phyloP scores from a whole-genome alignment of 2,329 filamentous ascomycete genomes.

The Ophiostoma sp. region DNA sequence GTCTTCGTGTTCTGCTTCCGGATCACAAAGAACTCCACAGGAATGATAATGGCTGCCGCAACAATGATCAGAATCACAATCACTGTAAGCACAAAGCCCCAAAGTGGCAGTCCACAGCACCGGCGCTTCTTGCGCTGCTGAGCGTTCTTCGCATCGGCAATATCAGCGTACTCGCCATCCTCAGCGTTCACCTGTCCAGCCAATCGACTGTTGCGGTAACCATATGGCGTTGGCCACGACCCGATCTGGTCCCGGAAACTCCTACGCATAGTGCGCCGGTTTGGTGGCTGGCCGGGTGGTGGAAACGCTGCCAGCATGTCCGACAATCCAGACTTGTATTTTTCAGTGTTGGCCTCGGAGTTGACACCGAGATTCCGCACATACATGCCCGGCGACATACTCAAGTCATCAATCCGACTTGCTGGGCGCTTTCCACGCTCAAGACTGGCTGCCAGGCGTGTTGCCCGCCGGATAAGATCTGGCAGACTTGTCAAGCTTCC shows the following conservation, averaged over 20 bases:
- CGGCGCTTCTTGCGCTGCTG: constrained; percentile 45
- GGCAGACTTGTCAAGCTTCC: constrained; percentile 88
- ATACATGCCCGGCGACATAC: constrained; percentile 44
- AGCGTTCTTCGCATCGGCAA: constrained; percentile 27
- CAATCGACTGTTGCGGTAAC: constrained; percentile 27
- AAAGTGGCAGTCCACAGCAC: constrained; percentile 80
- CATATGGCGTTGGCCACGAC: constrained; percentile 47
- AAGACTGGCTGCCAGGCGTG: constrained; percentile 77
- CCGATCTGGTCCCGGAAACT: constrained; percentile 46
- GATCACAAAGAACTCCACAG: constrained; percentile 60
- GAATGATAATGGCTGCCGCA: constrained; percentile 76
- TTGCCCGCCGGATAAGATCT: constrained; percentile 85
- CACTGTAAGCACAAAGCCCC: constrained; percentile 63
- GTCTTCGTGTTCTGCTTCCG: constrained; percentile 42
- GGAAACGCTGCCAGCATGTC: constrained; percentile 64
- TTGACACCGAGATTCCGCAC: constrained; percentile 27
- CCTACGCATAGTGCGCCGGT: constrained; percentile 39
- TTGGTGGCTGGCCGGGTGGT: constrained; percentile 48
- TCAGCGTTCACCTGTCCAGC: constrained; percentile 25
- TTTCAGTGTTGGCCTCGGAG: constrained; percentile 36
- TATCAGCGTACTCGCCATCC: constrained; percentile 22
- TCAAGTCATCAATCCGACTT: constrained; percentile 52
- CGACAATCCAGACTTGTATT: constrained; percentile 51
- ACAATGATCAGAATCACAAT: constrained; percentile 66
- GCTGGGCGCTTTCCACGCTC: constrained; percentile 68